A percentile compares a stretch with the other conserved stretches of the same genome.
Conservation (phyloP, 1,139 yeast species). For the Scheffersomyces quercinus region DNA sequence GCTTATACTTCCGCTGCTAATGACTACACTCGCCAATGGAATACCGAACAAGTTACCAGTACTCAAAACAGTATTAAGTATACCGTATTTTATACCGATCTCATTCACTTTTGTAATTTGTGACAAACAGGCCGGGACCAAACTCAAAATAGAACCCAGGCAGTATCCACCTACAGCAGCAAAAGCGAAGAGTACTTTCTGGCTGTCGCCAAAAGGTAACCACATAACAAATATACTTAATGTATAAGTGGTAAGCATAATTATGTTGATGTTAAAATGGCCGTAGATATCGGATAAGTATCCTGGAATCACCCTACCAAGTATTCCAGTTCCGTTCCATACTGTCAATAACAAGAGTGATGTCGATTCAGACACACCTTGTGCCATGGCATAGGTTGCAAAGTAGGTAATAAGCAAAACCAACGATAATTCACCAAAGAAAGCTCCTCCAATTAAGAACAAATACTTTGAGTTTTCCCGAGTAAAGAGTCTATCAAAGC, state of each 20-base stretch:
- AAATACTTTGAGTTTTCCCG: slow-evolving; percentile 12
- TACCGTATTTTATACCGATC: slow-evolving; percentile 51
- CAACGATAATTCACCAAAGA: slow-evolving; percentile 56
- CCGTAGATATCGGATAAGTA: slow-evolving; percentile 57
- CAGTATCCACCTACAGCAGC: slow-evolving; percentile 54
- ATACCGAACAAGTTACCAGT: slow-evolving; percentile 47
- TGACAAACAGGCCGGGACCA: slow-evolving; percentile 53
- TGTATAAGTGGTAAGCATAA: slow-evolving; percentile 42
- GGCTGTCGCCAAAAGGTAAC: slow-evolving; percentile 54
- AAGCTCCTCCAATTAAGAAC: slow-evolving; percentile 26
- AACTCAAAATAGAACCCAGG: slow-evolving; percentile 47
- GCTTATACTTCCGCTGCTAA: slow-evolving; percentile 31
- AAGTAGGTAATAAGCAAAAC: slow-evolving; percentile 53
- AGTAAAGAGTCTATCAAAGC: slow-evolving; percentile 4
- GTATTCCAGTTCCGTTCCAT: slow-evolving; percentile 58
- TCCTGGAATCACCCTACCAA: slow-evolving; percentile 61
- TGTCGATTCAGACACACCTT: slow-evolving; percentile 53
- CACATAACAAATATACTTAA: slow-evolving; percentile 45
- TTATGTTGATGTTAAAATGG: slow-evolving; percentile 53
- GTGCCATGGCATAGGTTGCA: slow-evolving; percentile 54
- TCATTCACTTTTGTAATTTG: slow-evolving; percentile 49
- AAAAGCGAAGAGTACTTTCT: slow-evolving; percentile 45
- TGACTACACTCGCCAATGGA: slow-evolving; percentile 53
- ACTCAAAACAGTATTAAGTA: slow-evolving; percentile 45
- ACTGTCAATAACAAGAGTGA: slow-evolving; percentile 56